These are phyloP conservation scores for Tephrocybe sp. DNA, from an alignment of 768 basidiomycete species.

Conservation along the genomic window DNA sequence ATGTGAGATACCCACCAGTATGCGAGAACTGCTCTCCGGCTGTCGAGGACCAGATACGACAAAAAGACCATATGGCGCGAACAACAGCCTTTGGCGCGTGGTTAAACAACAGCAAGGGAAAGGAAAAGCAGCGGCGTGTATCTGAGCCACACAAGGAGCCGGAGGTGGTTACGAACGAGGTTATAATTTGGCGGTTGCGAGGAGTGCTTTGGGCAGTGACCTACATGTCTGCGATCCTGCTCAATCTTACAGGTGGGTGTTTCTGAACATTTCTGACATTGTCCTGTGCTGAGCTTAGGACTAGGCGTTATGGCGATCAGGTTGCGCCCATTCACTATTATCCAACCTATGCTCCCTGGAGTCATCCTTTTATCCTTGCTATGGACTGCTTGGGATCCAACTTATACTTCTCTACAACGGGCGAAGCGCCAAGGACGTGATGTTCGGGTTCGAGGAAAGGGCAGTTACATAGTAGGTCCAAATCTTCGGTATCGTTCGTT, in stretches of 20 bases:
- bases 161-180: conserved; percentile 46
- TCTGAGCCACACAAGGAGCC: conserved; percentile 39
- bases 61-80: conserved; percentile 81
- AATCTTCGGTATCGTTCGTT: neutral
- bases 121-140: conserved; percentile 51
- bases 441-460: conserved; percentile 66
- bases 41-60: conserved; percentile 80
- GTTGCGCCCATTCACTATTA: conserved; percentile 24
- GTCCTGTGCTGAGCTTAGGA: neutral
- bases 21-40: conserved; percentile 73
- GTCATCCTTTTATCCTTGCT: conserved; percentile 59
- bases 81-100: conserved; percentile 73
- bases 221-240: conserved; percentile 38
- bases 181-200: conserved; percentile 67
- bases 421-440: conserved; percentile 72
- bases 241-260: conserved; percentile 48
- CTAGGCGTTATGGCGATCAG: conserved; percentile 31
- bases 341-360: conserved; percentile 46
- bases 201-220: conserved; percentile 66
- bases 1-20: conserved; percentile 85
- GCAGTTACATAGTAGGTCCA: conserved; percentile 57
- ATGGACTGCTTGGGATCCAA: conserved; percentile 89
- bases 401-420: conserved; percentile 59
- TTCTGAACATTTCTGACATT: neutral
- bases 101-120: conserved; percentile 67